phyloP scores from a whole-genome alignment of 163 green algal species.

The Scenedesmus sp. region DNA sequence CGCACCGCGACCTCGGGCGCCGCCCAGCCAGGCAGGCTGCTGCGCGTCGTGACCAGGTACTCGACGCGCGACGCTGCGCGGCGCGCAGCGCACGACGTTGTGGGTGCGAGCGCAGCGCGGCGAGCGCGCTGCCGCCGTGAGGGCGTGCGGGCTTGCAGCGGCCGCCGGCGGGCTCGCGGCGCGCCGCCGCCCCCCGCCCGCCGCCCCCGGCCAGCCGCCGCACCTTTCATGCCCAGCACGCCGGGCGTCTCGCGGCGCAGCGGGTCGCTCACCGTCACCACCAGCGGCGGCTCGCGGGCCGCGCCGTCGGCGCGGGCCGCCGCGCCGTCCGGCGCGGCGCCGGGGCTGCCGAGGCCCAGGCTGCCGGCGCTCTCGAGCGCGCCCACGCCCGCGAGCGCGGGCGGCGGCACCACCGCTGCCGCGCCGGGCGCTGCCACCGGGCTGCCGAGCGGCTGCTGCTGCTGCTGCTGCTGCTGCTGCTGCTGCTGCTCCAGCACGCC shows the following conservation, averaged over 20 bases:
- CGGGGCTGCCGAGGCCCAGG: background rate
- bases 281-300: conserved; percentile 14
- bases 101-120: background rate
- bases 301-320: background rate
- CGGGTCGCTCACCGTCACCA: conserved; percentile 60
- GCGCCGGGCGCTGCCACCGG: background rate
- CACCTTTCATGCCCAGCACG: conserved; percentile 68
- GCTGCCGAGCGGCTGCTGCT: background rate
- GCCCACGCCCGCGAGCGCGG: background rate
- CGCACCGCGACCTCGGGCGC: conserved; percentile 53
- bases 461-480: background rate
- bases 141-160: no score
- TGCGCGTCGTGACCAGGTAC: conserved; percentile 65
- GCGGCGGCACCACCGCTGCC: background rate
- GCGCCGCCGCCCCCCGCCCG: no score
- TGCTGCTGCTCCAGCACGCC: background rate
- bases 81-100: background rate
- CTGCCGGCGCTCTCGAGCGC: conserved; percentile 2
- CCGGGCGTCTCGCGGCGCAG: conserved; percentile 51
- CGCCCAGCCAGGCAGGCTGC: conserved; percentile 26
- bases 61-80: conserved; percentile 55
- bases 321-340: no score
- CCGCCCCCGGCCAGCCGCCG: no score
- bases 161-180: background rate
- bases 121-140: background rate